These are phyloP conservation scores for Termitomyces sp. DNA, from an alignment of 768 basidiomycete genomes.

Conservation along the genomic window DNA sequence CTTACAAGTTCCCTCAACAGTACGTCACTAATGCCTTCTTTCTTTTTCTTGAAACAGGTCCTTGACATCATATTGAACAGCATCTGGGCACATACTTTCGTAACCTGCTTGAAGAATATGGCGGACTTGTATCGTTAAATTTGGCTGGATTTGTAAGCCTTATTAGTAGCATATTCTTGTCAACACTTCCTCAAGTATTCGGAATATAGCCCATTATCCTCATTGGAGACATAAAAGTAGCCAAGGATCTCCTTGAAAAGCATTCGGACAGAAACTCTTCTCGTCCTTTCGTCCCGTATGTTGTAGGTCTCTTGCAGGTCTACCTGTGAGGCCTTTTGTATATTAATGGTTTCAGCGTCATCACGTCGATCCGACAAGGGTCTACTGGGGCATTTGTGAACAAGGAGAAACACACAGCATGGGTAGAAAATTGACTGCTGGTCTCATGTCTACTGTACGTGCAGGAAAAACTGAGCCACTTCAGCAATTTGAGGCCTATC, in stretches of 20 bases:
- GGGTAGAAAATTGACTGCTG: not conserved
- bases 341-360: not conserved
- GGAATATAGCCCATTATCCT: not conserved
- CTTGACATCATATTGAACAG: not conserved
- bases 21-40: not conserved
- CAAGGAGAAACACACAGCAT: constrained; percentile 2
- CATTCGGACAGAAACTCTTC: constrained; percentile 1
- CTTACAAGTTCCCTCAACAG: constrained; percentile 4
- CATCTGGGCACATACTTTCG: constrained; percentile 6
- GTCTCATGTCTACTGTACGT: constrained; percentile 2
- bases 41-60: not conserved
- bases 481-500: not conserved
- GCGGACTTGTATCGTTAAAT: constrained; percentile 5
- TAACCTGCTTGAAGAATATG: not conserved
- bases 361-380: not conserved
- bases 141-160: constrained; percentile 2
- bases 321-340: not conserved
- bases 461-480: constrained; percentile 1
- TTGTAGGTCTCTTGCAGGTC: not conserved
- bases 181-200: not conserved
- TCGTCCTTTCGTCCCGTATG: constrained; percentile 2
- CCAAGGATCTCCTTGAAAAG: constrained; percentile 4
- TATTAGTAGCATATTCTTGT: too few relatives aligned
- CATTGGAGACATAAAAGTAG: constrained; percentile 4
- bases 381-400: constrained; percentile 1